A percentile compares a stretch with the other conserved stretches of the same genome.
These are phyloP conservation scores for Penicillium freii DNA, from an alignment of 2,329 filamentous ascomycete species.

Conservation along the genomic window DNA sequence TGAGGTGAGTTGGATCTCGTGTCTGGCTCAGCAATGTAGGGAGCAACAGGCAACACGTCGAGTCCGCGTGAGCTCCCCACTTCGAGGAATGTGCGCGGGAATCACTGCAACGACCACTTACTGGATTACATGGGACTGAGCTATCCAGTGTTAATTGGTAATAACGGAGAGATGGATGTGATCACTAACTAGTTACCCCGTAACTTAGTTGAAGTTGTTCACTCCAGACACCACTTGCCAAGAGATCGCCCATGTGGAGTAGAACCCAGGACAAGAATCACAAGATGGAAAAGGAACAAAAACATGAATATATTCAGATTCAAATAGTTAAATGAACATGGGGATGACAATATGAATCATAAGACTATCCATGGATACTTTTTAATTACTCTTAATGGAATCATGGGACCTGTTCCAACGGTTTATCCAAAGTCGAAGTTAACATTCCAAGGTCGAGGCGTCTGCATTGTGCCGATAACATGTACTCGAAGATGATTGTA, in stretches of 20 bases:
- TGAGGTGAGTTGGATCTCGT: not conserved
- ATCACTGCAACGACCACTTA: constrained; percentile 5
- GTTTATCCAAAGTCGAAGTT: constrained; percentile 2
- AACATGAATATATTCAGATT: not conserved
- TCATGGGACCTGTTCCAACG: constrained; percentile 5
- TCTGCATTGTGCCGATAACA: not conserved
- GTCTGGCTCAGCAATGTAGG: constrained; percentile 24
- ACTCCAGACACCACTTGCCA: constrained; percentile 4
- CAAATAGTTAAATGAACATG: not conserved
- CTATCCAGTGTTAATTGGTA: not conserved
- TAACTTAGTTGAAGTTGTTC: not conserved
- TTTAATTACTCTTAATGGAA: not conserved
- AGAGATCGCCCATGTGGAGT: constrained; percentile 3
- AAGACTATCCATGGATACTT: constrained; percentile 1
- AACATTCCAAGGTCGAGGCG: constrained; percentile 10
- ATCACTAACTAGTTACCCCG: no score
- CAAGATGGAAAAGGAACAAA: not conserved
- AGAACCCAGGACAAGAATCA: no score
- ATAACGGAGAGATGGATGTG: not conserved
- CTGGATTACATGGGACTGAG: not conserved
- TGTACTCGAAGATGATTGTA: not conserved
- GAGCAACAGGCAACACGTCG: constrained; percentile 9
- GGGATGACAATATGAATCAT: not conserved
- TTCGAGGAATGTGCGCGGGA: constrained; percentile 18
- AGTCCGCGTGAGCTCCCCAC: constrained; percentile 12